Base-by-base conservation (phyloP, 305 asterid species). In the Rubia occidens region DNA sequence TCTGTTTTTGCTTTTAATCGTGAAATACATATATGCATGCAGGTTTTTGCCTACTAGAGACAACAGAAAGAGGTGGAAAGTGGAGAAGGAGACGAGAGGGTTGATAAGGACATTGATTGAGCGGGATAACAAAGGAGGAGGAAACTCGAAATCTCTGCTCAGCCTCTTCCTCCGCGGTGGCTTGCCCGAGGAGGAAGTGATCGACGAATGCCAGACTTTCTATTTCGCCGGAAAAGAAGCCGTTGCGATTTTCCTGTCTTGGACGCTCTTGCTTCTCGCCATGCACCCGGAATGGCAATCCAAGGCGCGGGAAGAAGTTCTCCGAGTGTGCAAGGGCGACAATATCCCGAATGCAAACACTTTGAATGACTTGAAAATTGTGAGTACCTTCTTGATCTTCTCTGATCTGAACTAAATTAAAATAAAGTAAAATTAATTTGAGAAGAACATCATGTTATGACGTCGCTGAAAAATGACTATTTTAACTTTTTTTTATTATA, bases 201-300 rank as follows among this genome's bases (percentile, higher is more conserved):
- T 84, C 47, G 85, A 77, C 11, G 85, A 84, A 71, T 84, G 88
- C 82, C 81, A 80, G 75, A 82, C 85, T 11, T 79, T 84, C 61
- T 78, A 84, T 71, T 82, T 82, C 71, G 86, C 86, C 9, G 88
- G 88, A 82, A 82, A 84, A 65, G 89, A 84, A 77, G 77, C 85
- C 44, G 81, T 83, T 66, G 86, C 84, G 6, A 78, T 78, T 54
- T 68, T 78, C 17, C 69, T 87, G 76, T 81, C 91, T 7, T 91
- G 97, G 91, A 79, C 85, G 11, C 78, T 91, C 71, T 82, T 91
- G 39, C 93, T 91, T 51, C 76, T 91, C 42, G 96, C 95, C 11
- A 62, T 71, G 71, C 93, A 91, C 80, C 91, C 78, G 72, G 95
- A 91, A 53, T 91, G 96, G 95, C 97, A 84, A 73, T 73, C 47